Evolutionary conservation across 345 rosid genomes (phyloP), one percentile per base, ranked within the genome.

Genomic region (Eucalyptus pumila): DNA sequence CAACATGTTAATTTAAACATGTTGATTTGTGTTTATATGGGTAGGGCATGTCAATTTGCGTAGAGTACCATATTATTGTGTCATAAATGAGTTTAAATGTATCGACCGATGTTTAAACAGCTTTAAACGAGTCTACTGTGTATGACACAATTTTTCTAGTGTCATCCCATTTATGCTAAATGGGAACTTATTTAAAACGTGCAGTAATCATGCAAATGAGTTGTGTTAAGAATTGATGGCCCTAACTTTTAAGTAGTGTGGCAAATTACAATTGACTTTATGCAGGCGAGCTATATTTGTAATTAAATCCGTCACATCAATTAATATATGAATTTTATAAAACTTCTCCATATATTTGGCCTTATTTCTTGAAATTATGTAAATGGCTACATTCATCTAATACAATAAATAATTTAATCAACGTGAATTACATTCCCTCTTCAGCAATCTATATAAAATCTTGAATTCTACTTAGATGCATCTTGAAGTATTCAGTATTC

Each of bases 121-220:
- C 34, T 30, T 30, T 30, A 62, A 27, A n/a, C 1, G 17, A 14
- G 1, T 62, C 34, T 27, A 62, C 5, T 0, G 1, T 19, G 19
- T 32, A 32, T 5, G 40, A 32, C 37, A 65, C 11, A 1, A n/a
- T 65, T 65, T 65, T n/a, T n/a, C 19, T 14, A 16, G 5, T 65
- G 76, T 65, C 37, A 65, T 30, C 76, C 80, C 37, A 8, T 32
- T 67, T 32, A 32, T 32, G 40, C 17, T 30, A 62, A 27, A 30
- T 62, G 69, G 65, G 69, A 62, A 62, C 69, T 15, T 30, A 62
- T 62, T 62, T 30, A 62, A 62, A 30, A 30, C 2, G 34, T 62
- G 69, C 16, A 60, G 0, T 60, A 60, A 60, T 27, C 69, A 30
- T 27, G 69, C 69, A 62, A 62, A 27, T 62, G 69, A 62, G 17